Conservation (phyloP, 2,329 filamentous ascomycete genomes). For the Colletotrichum higginsianum region DNA sequence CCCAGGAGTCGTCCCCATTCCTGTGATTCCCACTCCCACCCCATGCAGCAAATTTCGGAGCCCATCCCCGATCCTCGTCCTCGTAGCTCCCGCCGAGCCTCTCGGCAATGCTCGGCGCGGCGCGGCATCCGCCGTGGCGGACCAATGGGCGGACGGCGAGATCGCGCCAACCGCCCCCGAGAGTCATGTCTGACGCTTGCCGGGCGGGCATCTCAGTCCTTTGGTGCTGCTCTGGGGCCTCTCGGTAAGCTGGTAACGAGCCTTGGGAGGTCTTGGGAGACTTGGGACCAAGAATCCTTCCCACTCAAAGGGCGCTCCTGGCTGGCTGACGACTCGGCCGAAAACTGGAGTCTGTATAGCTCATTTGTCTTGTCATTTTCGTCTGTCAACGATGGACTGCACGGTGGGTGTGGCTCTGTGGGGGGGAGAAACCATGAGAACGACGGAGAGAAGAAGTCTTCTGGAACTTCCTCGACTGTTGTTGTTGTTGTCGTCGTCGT, state of each 20-base stretch:
- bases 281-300: conserved; percentile 33
- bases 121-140: conserved; percentile 35
- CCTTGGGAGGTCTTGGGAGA: conserved; percentile 32
- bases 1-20: no score
- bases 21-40: not conserved
- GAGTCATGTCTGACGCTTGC: conserved; percentile 36
- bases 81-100: conserved; percentile 37
- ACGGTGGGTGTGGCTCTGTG: not conserved
- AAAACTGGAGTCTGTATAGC: not conserved
- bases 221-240: not conserved
- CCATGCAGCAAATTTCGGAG: conserved; percentile 27
- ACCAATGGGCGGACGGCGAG: conserved; percentile 26
- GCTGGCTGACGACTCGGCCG: not conserved
- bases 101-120: conserved; percentile 42
- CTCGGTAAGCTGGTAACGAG: conserved; percentile 19
- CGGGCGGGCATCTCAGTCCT: conserved; percentile 12
- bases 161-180: conserved; percentile 26
- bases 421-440: not conserved
- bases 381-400: conserved; percentile 16
- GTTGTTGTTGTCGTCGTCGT: not conserved
- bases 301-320: not conserved
- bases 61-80: conserved; percentile 27
- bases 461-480: not conserved
- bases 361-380: conserved; percentile 18
- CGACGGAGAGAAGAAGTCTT: conserved; percentile 9